phyloP scores from a whole-genome alignment of 176 grass and related monocot genomes.

The Triticum turgidum region DNA sequence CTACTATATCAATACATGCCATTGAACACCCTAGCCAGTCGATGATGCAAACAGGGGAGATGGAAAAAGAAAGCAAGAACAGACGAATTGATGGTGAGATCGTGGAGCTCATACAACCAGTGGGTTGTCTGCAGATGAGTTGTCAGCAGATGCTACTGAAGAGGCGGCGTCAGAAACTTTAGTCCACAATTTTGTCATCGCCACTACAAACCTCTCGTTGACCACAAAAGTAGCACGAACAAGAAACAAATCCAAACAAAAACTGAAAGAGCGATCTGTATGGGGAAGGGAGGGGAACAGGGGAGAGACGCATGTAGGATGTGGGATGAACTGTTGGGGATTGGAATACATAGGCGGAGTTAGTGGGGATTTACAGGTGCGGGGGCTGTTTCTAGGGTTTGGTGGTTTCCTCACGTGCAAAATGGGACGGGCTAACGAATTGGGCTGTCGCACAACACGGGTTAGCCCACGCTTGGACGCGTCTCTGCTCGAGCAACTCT shows the following conservation, averaged over 20 bases:
- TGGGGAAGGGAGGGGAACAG: no score
- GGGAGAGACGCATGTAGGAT: not conserved
- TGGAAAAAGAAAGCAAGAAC: not conserved
- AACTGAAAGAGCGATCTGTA: not conserved
- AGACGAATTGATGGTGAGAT: not conserved
- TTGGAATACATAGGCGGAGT: no score
- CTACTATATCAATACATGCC: no score
- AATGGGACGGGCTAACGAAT: no score
- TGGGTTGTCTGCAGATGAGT: slow-evolving; percentile 59
- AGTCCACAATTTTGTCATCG: slow-evolving; percentile 65
- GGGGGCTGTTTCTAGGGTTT: slow-evolving; percentile 14
- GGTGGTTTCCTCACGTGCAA: not conserved
- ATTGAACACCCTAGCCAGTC: not conserved
- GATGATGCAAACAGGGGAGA: not conserved
- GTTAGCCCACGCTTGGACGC: no score
- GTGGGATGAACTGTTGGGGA: not conserved
- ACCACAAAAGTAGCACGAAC: not conserved
- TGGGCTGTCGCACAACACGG: not conserved
- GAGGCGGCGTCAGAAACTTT: slow-evolving; percentile 29
- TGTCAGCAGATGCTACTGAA: slow-evolving; percentile 48
- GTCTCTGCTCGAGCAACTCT: no score
- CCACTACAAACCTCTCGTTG: not conserved
- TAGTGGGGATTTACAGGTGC: not conserved
- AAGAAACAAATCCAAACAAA: not conserved
- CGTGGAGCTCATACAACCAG: slow-evolving; percentile 60